A percentile compares a stretch with the other conserved stretches of the same genome.
Conservation (phyloP, 371 early-diverging fungal species). For the Mucor piriformis region DNA sequence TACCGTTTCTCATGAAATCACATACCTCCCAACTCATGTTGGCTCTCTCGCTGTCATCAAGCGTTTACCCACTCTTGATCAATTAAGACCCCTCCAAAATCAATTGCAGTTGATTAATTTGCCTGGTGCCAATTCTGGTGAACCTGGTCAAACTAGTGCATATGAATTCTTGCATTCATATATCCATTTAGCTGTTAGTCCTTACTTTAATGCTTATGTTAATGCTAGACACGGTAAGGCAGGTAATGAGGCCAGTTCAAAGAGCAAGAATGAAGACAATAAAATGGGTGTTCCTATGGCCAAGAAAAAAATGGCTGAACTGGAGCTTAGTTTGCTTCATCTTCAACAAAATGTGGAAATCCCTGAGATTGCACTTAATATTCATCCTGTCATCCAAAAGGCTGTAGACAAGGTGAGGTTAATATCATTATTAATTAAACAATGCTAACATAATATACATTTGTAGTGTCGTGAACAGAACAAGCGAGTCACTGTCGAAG, state of each 20-base stretch:
- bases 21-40: slow-evolving; percentile 73
- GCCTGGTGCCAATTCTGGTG: slow-evolving; percentile 79
- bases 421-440: background rate
- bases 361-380: slow-evolving; percentile 87
- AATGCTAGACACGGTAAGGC: slow-evolving; percentile 67
- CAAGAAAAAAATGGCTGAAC: slow-evolving; percentile 97
- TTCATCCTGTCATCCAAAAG: slow-evolving; percentile 83
- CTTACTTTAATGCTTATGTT: slow-evolving; percentile 96
- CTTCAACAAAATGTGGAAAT: slow-evolving; percentile 98
- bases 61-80: slow-evolving; percentile 76
- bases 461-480: slow-evolving; percentile 65
- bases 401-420: slow-evolving; percentile 72
- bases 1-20: slow-evolving; percentile 76
- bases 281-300: slow-evolving; percentile 93
- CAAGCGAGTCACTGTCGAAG: slow-evolving; percentile 73
- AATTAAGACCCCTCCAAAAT: slow-evolving; percentile 69
- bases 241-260: slow-evolving; percentile 16
- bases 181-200: slow-evolving; percentile 93
- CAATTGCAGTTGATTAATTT: slow-evolving; percentile 92
- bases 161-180: slow-evolving; percentile 92
- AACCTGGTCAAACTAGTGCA: slow-evolving; percentile 66
- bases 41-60: slow-evolving; percentile 92
- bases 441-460: background rate
- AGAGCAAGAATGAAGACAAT: slow-evolving; percentile 76
- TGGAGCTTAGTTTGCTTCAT: slow-evolving; percentile 92